Percentiles rank a stretch among this genome's conserved stretches.
Evolutionary conservation across 345 rosid species (phyloP).

Genomic region (Salix arbutifolia): DNA sequence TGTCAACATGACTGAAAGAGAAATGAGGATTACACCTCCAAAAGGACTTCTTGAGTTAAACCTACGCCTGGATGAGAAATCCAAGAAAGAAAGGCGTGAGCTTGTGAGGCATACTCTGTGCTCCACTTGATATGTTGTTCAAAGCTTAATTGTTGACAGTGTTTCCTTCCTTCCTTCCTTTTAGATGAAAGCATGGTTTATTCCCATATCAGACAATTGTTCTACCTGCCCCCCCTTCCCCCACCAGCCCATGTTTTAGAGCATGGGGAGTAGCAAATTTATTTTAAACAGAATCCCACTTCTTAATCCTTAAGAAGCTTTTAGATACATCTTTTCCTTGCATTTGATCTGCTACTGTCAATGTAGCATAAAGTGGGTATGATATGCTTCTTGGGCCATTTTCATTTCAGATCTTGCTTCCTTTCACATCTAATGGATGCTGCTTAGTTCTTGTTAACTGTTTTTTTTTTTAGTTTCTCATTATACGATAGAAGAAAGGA

Average conservation of each 20-base stretch:
- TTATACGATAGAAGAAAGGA: neutral
- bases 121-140: conserved; percentile 26
- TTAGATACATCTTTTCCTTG: neutral
- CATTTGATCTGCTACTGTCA: neutral
- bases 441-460: neutral
- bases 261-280: too few species aligned
- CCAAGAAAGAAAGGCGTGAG: conserved; percentile 94
- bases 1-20: conserved; percentile 59
- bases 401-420: neutral
- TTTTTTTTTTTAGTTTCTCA: neutral
- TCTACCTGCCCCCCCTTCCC: too few species aligned
- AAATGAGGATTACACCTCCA: conserved; percentile 80
- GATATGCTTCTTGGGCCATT: neutral
- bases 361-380: neutral
- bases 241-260: too few species aligned
- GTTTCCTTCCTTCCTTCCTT: neutral
- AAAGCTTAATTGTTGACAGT: neutral
- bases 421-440: neutral
- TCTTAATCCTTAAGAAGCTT: neutral
- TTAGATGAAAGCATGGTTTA: neutral
- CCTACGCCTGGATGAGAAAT: conserved; percentile 52
- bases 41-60: conserved; percentile 86
- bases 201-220: neutral
- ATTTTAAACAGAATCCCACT: too few species aligned
- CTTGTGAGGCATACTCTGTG: conserved; percentile 72